Evolutionary conservation across 306 rosid genomes (phyloP).

Genomic region (Gastrolobium bilobum): DNA sequence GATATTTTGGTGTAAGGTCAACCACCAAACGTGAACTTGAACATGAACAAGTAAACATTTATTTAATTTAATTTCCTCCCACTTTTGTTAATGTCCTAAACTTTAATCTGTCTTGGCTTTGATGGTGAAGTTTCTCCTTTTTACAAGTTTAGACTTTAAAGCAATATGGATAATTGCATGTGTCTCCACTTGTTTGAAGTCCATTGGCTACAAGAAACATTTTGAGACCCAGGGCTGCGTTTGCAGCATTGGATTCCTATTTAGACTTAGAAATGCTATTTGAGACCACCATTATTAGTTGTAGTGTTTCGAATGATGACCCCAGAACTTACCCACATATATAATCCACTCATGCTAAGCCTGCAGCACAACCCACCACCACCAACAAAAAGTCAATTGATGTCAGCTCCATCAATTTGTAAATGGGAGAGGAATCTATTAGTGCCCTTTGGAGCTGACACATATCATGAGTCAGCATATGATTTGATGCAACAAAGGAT

Average conservation of each 20-base stretch:
- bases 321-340: conserved; percentile 33
- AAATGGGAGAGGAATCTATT: conserved; percentile 47
- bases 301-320: conserved; percentile 43
- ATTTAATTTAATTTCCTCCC: not conserved
- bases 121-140: conserved; percentile 51
- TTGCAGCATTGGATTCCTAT: conserved; percentile 64
- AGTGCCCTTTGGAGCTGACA: conserved; percentile 47
- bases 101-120: conserved; percentile 52
- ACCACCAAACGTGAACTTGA: conserved; percentile 24
- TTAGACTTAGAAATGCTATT: conserved; percentile 30
- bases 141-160: conserved; percentile 33
- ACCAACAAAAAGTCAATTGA: conserved; percentile 39
- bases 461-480: conserved; percentile 17
- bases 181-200: conserved; percentile 46
- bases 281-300: conserved; percentile 47
- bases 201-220: conserved; percentile 42
- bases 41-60: conserved; percentile 19
- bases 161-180: conserved; percentile 40
- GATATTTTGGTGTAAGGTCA: conserved; percentile 29
- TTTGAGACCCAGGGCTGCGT: conserved; percentile 9
- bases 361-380: conserved; percentile 47
- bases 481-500: conserved; percentile 39
- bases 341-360: not conserved
- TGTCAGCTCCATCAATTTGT: conserved; percentile 44
- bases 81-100: conserved; percentile 38